A percentile compares a stretch with the other conserved stretches of the same genome.
These are phyloP conservation scores for Neospora caninum DNA, from an alignment of 169 alveolate species.

Conservation along the genomic window DNA sequence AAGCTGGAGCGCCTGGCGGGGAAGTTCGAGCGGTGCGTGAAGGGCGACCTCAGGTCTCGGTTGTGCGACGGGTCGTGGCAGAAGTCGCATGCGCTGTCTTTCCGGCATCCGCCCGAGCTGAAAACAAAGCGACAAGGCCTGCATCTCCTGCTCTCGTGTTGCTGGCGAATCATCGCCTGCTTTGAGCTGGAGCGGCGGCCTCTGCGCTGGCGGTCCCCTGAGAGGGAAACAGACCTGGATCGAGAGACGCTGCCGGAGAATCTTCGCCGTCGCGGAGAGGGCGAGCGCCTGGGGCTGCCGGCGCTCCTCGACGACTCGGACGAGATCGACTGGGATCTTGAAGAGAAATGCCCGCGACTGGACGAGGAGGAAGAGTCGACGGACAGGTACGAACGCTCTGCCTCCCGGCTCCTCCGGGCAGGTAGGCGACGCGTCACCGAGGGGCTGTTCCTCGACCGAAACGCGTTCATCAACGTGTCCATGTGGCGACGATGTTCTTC, in stretches of 20 bases:
- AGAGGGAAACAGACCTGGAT: neutral
- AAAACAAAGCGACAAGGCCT: neutral
- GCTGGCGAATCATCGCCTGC: neutral
- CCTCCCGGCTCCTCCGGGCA: neutral
- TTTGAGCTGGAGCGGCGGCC: neutral
- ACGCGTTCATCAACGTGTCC: neutral
- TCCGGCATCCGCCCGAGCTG: neutral
- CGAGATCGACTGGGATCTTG: constrained; percentile 18
- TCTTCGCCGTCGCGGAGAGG: neutral
- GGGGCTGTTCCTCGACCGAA: neutral
- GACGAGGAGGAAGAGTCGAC: neutral
- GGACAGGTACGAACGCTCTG: neutral
- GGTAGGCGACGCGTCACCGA: neutral
- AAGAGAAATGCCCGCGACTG: constrained; percentile 14
- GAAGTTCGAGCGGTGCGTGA: neutral
- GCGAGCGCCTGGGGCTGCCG: neutral
- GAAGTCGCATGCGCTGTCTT: neutral
- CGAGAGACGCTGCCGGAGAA: neutral
- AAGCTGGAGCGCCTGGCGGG: neutral
- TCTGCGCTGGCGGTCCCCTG: neutral
- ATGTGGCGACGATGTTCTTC: neutral
- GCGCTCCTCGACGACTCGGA: neutral
- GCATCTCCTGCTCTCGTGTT: neutral
- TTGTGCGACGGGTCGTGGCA: constrained; percentile 27
- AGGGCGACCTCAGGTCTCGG: neutral